Conservation (phyloP, 2,329 filamentous ascomycete species). For the Penicillium italicum region DNA sequence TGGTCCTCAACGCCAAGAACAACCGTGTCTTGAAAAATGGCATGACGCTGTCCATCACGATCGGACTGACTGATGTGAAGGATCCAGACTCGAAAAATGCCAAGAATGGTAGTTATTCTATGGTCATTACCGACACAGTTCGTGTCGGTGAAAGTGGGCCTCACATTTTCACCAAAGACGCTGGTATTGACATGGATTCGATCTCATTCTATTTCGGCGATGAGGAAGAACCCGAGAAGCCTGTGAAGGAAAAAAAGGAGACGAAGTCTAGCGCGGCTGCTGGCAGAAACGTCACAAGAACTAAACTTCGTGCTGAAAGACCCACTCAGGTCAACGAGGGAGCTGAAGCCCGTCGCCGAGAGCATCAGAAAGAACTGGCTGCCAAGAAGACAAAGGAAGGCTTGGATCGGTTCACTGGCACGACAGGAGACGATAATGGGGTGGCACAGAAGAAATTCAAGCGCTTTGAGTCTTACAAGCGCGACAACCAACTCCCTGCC, state of each 20-base stretch:
- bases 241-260: slow-evolving; percentile 78
- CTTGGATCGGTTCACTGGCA: slow-evolving; percentile 77
- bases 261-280: slow-evolving; percentile 79
- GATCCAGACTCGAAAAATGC: slow-evolving; percentile 86
- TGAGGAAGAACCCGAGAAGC: slow-evolving; percentile 76
- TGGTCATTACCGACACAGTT: slow-evolving; percentile 89
- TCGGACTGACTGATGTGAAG: slow-evolving; percentile 83
- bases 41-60: slow-evolving; percentile 91
- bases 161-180: slow-evolving; percentile 91
- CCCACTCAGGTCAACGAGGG: slow-evolving; percentile 86
- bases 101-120: slow-evolving; percentile 80
- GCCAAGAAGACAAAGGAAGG: slow-evolving; percentile 87
- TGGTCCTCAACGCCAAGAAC: slow-evolving; percentile 86
- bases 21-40: slow-evolving; percentile 80
- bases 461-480: slow-evolving; percentile 97
- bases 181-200: slow-evolving; percentile 83
- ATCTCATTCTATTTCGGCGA: slow-evolving; percentile 99
- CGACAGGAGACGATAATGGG: slow-evolving; percentile 78
- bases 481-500: slow-evolving; percentile 85
- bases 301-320: slow-evolving; percentile 84
- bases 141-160: slow-evolving; percentile 66
- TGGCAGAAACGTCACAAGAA: slow-evolving; percentile 92
- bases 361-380: slow-evolving; percentile 88
- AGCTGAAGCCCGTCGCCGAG: slow-evolving; percentile 77
- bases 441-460: slow-evolving; percentile 98